A percentile compares a stretch with the other conserved stretches of the same genome.
Evolutionary conservation across 2,329 filamentous ascomycete species (phyloP).

Genomic region (Aureobasidium mangrovei): DNA sequence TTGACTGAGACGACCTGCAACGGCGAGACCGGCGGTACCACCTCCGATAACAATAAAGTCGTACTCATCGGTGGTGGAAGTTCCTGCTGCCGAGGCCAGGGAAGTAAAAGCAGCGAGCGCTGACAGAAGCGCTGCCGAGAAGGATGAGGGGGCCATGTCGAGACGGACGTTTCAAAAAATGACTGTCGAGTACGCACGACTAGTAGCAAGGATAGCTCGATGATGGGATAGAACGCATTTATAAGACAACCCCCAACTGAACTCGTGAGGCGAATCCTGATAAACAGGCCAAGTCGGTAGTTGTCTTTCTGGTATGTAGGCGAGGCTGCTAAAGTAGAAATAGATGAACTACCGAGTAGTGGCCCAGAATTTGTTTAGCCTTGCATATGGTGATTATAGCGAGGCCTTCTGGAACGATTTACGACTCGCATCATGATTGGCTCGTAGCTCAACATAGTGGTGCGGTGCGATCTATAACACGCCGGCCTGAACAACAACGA

Average conservation of each 20-base stretch:
- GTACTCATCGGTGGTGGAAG: neutral
- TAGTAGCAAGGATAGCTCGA: neutral
- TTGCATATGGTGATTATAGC: neutral
- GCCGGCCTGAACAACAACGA: too few relatives aligned
- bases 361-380: neutral
- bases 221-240: neutral
- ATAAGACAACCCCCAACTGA: neutral
- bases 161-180: too few relatives aligned
- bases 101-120: neutral
- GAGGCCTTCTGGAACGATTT: too few relatives aligned
- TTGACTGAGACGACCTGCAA: conserved; percentile 24
- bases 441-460: too few relatives aligned
- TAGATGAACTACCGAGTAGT: too few relatives aligned
- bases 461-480: too few relatives aligned
- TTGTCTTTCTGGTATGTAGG: neutral
- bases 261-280: neutral
- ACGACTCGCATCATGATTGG: too few relatives aligned
- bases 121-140: neutral
- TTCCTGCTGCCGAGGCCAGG: neutral
- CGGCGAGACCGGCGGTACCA: conserved; percentile 24
- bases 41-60: conserved; percentile 25
- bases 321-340: neutral
- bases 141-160: neutral
- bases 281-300: neutral
- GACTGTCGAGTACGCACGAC: neutral